Evolutionary conservation across 108 stramenopile genomes (phyloP).

Genomic region (Bacterosira constricta): DNA sequence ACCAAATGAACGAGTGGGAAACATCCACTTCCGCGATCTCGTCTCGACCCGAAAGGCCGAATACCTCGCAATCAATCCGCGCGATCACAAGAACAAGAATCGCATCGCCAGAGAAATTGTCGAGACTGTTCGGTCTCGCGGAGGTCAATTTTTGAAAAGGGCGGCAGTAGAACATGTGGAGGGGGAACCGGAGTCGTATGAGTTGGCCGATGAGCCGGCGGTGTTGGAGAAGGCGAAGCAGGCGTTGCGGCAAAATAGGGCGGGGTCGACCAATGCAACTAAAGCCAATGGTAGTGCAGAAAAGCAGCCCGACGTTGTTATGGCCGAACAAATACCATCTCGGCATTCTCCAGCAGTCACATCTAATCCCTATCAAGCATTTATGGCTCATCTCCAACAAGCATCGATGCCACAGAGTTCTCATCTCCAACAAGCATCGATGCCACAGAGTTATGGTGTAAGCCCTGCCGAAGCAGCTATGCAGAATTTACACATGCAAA

Average conservation of each 20-base stretch:
- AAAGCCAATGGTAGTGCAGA: too few relatives aligned
- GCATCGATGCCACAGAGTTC: too few relatives aligned
- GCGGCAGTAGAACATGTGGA: slow-evolving; percentile 20
- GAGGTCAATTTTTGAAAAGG: slow-evolving; percentile 55
- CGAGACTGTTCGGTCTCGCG: slow-evolving; percentile 11
- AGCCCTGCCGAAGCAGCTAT: too few relatives aligned
- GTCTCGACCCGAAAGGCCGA: slow-evolving; percentile 22
- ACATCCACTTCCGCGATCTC: slow-evolving; percentile 28
- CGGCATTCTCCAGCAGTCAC: too few relatives aligned
- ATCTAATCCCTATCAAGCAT: too few relatives aligned
- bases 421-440: too few relatives aligned
- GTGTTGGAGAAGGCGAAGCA: slow-evolving; percentile 59
- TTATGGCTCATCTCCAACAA: too few relatives aligned
- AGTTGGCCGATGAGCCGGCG: slow-evolving; percentile 40
- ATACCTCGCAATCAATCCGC: slow-evolving; percentile 38
- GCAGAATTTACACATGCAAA: too few relatives aligned
- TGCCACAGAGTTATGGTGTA: too few relatives aligned
- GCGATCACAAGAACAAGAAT: slow-evolving; percentile 42
- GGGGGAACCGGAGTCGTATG: slow-evolving; percentile 20
- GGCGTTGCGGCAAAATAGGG: slow-evolving; percentile 50
- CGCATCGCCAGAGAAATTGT: slow-evolving; percentile 41
- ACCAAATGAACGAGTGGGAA: slow-evolving; percentile 33
- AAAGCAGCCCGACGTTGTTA: too few relatives aligned
- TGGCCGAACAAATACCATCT: too few relatives aligned
- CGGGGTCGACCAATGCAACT: too few relatives aligned